A percentile compares a stretch with the other conserved stretches of the same genome.
phyloP scores from a whole-genome alignment of 2,329 filamentous ascomycete genomes.

The Ascochyta fabae region DNA sequence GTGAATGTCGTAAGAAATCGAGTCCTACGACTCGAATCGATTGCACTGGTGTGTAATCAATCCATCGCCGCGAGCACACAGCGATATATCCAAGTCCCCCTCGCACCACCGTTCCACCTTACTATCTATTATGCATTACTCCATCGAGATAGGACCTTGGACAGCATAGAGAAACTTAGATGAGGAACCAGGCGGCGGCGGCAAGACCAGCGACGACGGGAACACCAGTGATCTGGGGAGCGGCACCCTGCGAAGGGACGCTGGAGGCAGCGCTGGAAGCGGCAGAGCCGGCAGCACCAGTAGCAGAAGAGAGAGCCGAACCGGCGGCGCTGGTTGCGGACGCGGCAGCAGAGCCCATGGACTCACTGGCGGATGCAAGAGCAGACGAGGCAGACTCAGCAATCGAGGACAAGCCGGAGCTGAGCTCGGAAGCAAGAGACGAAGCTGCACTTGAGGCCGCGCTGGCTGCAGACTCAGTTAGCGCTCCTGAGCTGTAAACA shows the following conservation, averaged over 20 bases:
- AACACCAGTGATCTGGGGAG: slow-evolving; percentile 45
- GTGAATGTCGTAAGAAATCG: slow-evolving; percentile 24
- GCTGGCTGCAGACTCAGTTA: slow-evolving; percentile 20
- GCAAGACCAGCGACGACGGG: slow-evolving; percentile 47
- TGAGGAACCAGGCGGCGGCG: slow-evolving; percentile 45
- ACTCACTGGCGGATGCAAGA: slow-evolving; percentile 18
- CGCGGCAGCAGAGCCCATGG: slow-evolving; percentile 17
- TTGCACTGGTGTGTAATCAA: slow-evolving; percentile 21
- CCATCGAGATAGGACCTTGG: slow-evolving; percentile 31
- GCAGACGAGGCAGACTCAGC: slow-evolving; percentile 21
- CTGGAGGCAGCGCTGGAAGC: slow-evolving; percentile 17
- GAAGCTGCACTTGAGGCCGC: slow-evolving; percentile 22
- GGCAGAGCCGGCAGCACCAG: slow-evolving; percentile 23
- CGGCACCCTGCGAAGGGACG: slow-evolving; percentile 25
- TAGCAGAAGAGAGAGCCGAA: slow-evolving; percentile 20
- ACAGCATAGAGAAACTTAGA: slow-evolving; percentile 38
- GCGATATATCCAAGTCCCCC: slow-evolving; percentile 34
- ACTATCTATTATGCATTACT: slow-evolving; percentile 45
- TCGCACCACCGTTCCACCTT: slow-evolving; percentile 17
- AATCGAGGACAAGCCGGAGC: slow-evolving; percentile 8
- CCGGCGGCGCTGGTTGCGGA: slow-evolving; percentile 20
- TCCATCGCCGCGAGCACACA: slow-evolving; percentile 20
- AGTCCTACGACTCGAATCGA: slow-evolving; percentile 18
- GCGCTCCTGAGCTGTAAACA: slow-evolving; percentile 21
- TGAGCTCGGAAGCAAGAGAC: slow-evolving; percentile 22